Conservation (phyloP, 306 rosid species). For the Prosopis cineraria region DNA sequence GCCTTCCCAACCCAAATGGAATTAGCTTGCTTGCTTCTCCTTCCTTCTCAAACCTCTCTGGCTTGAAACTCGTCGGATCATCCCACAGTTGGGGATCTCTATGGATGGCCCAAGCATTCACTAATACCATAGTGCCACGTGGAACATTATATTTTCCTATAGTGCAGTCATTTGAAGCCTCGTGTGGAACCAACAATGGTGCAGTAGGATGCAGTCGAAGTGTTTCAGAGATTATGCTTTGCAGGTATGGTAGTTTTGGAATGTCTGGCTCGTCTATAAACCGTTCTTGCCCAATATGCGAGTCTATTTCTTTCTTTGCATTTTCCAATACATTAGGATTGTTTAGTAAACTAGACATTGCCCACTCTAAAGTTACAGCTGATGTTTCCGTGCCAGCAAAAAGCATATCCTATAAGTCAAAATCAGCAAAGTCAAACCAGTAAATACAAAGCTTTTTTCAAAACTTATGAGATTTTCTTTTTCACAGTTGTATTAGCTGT, state of each 20-base stretch:
- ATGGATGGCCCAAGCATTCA: constrained; percentile 62
- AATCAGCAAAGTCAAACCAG: not conserved
- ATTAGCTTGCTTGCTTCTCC: constrained; percentile 37
- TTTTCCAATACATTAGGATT: constrained; percentile 41
- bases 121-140: constrained; percentile 42
- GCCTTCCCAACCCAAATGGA: constrained; percentile 58
- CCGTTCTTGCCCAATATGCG: constrained; percentile 30
- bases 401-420: constrained; percentile 34
- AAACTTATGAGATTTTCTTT: too few relatives aligned
- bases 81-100: too few relatives aligned
- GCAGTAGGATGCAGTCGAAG: constrained; percentile 41
- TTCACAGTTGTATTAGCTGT: too few relatives aligned
- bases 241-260: constrained; percentile 48
- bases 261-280: constrained; percentile 47
- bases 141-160: constrained; percentile 47
- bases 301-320: constrained; percentile 48
- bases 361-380: constrained; percentile 63
- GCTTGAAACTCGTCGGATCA: constrained; percentile 41
- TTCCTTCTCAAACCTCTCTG: constrained; percentile 47
- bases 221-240: constrained; percentile 48
- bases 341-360: constrained; percentile 50
- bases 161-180: constrained; percentile 39
- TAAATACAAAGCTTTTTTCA: too few relatives aligned
- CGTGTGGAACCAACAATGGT: constrained; percentile 55
- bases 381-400: constrained; percentile 54